Percentiles rank a stretch among this genome's conserved stretches.
These are phyloP conservation scores for Colletotrichum musae DNA, from an alignment of 2,329 filamentous ascomycete species.

Conservation along the genomic window DNA sequence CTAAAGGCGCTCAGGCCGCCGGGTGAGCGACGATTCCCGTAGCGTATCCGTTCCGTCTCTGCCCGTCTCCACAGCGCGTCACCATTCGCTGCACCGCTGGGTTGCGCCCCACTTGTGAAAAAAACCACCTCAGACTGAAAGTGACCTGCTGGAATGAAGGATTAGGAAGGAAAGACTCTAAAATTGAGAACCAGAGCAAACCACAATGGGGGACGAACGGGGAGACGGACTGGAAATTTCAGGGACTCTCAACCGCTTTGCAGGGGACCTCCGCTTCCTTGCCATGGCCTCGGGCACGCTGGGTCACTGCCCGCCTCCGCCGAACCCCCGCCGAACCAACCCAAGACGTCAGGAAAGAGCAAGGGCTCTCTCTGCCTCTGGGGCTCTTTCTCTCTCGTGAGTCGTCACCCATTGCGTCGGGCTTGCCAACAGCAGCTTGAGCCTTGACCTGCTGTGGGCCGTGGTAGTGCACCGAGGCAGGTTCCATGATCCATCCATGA, in stretches of 20 bases:
- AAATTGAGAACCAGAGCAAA: too few species aligned
- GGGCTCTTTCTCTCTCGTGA: too few species aligned
- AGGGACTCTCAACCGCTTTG: conserved; percentile 19
- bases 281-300: conserved; percentile 15
- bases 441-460: background rate
- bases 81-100: background rate
- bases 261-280: conserved; percentile 32
- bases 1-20: conserved; percentile 35
- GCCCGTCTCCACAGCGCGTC: conserved; percentile 6
- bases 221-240: background rate
- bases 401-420: too few species aligned
- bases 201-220: too few species aligned
- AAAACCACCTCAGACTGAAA: background rate
- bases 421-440: too few species aligned
- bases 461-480: background rate
- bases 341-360: background rate
- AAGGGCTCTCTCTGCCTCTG: too few species aligned
- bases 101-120: background rate
- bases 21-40: conserved; percentile 39
- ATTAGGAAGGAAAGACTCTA: too few species aligned
- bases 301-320: background rate
- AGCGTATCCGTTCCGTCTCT: conserved; percentile 23
- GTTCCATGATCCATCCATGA: too few species aligned
- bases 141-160: too few species aligned
- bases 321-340: too few species aligned